Evolutionary conservation across 2,329 filamentous ascomycete species (phyloP).

Genomic region (Colletotrichum cereale): DNA sequence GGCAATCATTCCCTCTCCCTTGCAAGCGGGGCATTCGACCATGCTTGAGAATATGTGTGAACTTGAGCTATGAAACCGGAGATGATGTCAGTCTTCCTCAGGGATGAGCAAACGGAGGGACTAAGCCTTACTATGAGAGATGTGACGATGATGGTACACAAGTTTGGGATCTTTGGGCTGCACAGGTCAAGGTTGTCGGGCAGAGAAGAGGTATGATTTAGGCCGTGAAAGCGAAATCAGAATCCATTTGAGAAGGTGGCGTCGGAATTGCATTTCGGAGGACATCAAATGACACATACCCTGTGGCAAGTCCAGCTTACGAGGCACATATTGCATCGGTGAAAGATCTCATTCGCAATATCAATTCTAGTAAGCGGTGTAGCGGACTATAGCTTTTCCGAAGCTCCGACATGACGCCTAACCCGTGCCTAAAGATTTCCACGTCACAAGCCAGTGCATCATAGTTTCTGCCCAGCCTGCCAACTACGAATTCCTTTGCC

Average conservation of each 20-base stretch:
- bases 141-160: background rate
- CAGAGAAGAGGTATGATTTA: background rate
- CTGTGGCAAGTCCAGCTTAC: background rate
- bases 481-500: background rate
- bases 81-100: background rate
- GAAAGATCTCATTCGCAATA: background rate
- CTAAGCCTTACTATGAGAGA: background rate
- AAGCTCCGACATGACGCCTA: background rate
- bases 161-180: no score
- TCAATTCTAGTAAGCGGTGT: background rate
- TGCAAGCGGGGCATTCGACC: background rate
- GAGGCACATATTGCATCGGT: background rate
- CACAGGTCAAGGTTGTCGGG: background rate
- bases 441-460: background rate
- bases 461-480: background rate
- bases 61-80: background rate
- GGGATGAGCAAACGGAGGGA: background rate
- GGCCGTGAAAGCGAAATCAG: background rate
- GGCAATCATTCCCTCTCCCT: background rate
- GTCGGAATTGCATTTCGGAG: background rate
- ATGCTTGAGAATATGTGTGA: background rate
- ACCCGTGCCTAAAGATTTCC: background rate
- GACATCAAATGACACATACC: constrained; percentile 3
- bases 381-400: background rate
- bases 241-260: background rate